Conservation (phyloP, 192 early-diverging fungal genomes). For the Coemansia sp. region DNA sequence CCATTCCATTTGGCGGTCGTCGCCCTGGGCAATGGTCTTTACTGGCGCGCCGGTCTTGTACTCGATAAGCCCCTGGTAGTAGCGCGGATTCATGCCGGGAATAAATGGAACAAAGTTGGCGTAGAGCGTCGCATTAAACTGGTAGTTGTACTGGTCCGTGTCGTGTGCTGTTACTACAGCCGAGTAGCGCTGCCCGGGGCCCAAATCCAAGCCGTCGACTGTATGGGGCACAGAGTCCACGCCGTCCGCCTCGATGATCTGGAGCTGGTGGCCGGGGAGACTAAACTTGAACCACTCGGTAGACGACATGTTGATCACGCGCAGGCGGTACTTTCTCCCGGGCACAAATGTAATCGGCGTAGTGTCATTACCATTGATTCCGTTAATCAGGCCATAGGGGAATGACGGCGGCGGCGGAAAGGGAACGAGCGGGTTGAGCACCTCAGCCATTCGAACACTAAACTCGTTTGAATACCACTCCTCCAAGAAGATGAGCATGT, state of each 20-base stretch:
- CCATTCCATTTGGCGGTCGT: background rate
- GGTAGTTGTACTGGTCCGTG: slow-evolving; percentile 57
- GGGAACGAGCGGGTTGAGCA: slow-evolving; percentile 45
- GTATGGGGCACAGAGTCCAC: slow-evolving; percentile 52
- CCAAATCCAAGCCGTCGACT: slow-evolving; percentile 56
- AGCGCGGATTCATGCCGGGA: slow-evolving; percentile 45
- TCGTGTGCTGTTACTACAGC: slow-evolving; percentile 71
- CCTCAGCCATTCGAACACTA: slow-evolving; percentile 28
- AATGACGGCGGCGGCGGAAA: slow-evolving; percentile 60
- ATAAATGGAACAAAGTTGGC: slow-evolving; percentile 58
- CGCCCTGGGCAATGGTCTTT: background rate
- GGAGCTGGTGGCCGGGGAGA: slow-evolving; percentile 72
- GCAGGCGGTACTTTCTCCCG: slow-evolving; percentile 75
- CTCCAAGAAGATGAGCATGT: slow-evolving; percentile 54
- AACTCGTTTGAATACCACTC: slow-evolving; percentile 62
- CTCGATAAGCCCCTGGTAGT: slow-evolving; percentile 9
- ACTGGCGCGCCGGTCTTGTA: slow-evolving; percentile 6
- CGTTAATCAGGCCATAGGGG: slow-evolving; percentile 53
- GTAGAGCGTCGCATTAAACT: slow-evolving; percentile 68
- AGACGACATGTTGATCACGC: slow-evolving; percentile 70
- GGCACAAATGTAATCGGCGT: slow-evolving; percentile 54
- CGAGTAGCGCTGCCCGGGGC: slow-evolving; percentile 73
- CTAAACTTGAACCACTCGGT: slow-evolving; percentile 67
- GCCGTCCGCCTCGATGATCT: slow-evolving; percentile 77
- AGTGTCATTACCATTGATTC: slow-evolving; percentile 35